A percentile compares a stretch with the other conserved stretches of the same genome.
phyloP scores from a whole-genome alignment of 345 rosid genomes.

The Eucalyptus albens region DNA sequence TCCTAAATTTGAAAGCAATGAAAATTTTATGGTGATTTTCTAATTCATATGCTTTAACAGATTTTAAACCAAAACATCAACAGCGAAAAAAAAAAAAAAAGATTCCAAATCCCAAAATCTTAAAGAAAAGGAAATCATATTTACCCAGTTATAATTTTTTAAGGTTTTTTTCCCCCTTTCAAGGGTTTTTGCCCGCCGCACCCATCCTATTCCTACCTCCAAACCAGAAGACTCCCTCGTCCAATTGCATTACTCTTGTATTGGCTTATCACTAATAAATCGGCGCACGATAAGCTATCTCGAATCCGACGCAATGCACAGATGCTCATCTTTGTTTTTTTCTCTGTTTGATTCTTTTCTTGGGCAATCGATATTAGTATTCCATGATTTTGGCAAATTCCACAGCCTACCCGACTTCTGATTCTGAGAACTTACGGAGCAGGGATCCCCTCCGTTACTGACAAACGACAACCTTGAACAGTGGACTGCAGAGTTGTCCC shows the following conservation, averaged over 20 bases:
- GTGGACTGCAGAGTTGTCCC: background rate
- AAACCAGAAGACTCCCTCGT: background rate
- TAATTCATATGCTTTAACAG: background rate
- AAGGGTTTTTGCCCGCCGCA: background rate
- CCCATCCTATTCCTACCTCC: background rate
- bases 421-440: accelerated
- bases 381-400: background rate
- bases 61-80: background rate
- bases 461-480: background rate
- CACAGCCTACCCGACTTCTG: background rate
- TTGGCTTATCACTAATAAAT: background rate
- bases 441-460: background rate
- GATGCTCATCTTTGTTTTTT: background rate
- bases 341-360: background rate
- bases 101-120: background rate
- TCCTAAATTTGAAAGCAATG: background rate
- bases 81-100: background rate
- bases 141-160: background rate
- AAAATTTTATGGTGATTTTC: background rate
- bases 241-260: background rate
- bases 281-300: background rate
- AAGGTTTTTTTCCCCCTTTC: background rate
- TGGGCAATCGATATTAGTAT: background rate
- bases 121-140: background rate
- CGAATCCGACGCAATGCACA: background rate